These are phyloP conservation scores for Waltergamsia citrina DNA, from an alignment of 2,329 filamentous ascomycete species.

Conservation along the genomic window DNA sequence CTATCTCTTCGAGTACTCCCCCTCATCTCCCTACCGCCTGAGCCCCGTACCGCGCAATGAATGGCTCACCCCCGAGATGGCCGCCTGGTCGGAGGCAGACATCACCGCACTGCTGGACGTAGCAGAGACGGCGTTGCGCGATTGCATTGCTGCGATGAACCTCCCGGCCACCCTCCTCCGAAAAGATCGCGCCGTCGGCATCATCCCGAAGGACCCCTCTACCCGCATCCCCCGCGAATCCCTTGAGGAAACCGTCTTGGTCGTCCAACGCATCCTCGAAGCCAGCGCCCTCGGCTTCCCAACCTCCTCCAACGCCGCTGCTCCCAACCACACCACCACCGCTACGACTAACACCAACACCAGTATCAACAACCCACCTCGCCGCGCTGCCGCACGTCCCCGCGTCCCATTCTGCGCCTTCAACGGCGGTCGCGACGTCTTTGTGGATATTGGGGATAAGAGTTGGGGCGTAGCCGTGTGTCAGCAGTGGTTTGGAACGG, in stretches of 20 bases:
- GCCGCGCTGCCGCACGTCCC: slow-evolving; percentile 17
- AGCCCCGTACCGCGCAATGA: slow-evolving; percentile 52
- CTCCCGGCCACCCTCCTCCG: slow-evolving; percentile 73
- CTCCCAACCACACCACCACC: slow-evolving; percentile 14
- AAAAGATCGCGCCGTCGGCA: slow-evolving; percentile 80
- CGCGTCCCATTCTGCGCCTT: slow-evolving; percentile 89
- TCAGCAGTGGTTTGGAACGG: slow-evolving; percentile 74
- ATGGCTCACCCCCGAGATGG: slow-evolving; percentile 76
- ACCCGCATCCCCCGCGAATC: slow-evolving; percentile 74
- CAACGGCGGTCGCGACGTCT: slow-evolving; percentile 95
- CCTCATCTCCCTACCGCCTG: slow-evolving; percentile 55
- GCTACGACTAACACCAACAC: background rate
- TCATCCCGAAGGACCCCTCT: slow-evolving; percentile 51
- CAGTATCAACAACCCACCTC: slow-evolving; percentile 39
- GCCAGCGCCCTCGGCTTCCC: slow-evolving; percentile 39
- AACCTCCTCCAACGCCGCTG: background rate
- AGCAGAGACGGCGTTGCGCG: slow-evolving; percentile 73
- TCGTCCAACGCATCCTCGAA: slow-evolving; percentile 88
- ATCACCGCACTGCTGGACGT: slow-evolving; percentile 78
- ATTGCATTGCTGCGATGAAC: slow-evolving; percentile 71
- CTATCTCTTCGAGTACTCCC: slow-evolving; percentile 79
- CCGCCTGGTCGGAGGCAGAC: slow-evolving; percentile 64
- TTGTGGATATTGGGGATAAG: slow-evolving; percentile 98
- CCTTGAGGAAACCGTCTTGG: slow-evolving; percentile 90
- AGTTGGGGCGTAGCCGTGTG: slow-evolving; percentile 90